Conservation (phyloP, 441 rosid genomes). For the Euphorbia corollata region DNA sequence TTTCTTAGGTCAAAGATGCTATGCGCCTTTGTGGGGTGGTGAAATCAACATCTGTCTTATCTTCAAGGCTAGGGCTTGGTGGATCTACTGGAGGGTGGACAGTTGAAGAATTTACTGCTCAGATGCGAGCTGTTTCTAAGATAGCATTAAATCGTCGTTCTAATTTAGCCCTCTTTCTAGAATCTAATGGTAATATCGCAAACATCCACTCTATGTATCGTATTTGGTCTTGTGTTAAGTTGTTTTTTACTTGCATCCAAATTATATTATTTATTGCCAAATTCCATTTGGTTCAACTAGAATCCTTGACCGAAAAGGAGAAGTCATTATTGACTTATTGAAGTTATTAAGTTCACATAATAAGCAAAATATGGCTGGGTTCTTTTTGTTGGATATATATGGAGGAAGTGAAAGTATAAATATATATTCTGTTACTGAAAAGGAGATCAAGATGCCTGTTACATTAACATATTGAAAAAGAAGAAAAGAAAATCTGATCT, state of each 20-base stretch:
- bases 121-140: conserved; percentile 99
- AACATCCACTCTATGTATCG: neutral
- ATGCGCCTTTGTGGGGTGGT: conserved; percentile 98
- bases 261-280: neutral
- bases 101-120: conserved; percentile 93
- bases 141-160: conserved; percentile 90
- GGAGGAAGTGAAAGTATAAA: neutral
- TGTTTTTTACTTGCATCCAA: neutral
- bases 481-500: too few relatives aligned
- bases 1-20: conserved; percentile 72
- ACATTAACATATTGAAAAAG: neutral
- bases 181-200: conserved; percentile 57
- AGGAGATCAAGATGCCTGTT: neutral
- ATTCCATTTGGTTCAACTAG: neutral
- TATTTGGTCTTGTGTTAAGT: neutral
- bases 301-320: neutral
- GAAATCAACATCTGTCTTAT: conserved; percentile 69
- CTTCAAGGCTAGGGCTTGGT: conserved; percentile 81
- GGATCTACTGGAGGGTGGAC: conserved; percentile 71
- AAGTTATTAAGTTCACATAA: neutral
- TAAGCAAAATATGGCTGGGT: neutral
- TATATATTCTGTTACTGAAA: neutral
- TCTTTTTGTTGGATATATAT: neutral
- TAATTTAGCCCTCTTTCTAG: conserved; percentile 77
- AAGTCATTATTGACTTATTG: neutral